A percentile compares a stretch with the other conserved stretches of the same genome.
Evolutionary conservation across 1,284 basidiomycete genomes (phyloP).

Genomic region (Kalmanozyma brasiliensis): DNA sequence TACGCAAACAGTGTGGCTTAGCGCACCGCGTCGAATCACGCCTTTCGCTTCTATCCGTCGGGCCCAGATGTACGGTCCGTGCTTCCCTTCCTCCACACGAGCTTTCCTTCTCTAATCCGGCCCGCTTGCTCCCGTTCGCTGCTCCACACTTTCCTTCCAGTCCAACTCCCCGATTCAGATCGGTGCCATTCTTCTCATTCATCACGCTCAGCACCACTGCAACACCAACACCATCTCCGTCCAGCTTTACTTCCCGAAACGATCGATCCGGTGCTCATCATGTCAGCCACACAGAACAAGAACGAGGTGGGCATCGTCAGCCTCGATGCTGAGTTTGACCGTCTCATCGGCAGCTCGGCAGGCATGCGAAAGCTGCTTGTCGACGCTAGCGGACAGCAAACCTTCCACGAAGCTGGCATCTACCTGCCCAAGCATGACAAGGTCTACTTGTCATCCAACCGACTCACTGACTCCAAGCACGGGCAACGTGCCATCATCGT

Average conservation of each 20-base stretch:
- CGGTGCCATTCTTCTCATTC: background rate
- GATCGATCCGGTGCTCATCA: background rate
- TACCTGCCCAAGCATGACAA: conserved; percentile 36
- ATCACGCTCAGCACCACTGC: background rate
- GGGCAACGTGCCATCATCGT: conserved; percentile 32
- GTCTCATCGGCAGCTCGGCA: conserved; percentile 28
- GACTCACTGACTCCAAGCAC: conserved; percentile 16
- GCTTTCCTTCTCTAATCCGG: background rate
- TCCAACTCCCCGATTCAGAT: background rate
- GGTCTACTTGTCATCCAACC: conserved; percentile 45
- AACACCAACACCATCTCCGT: background rate
- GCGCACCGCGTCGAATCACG: background rate
- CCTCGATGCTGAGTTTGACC: conserved; percentile 37
- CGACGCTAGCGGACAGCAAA: conserved; percentile 27
- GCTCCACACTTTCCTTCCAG: background rate
- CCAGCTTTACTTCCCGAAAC: background rate
- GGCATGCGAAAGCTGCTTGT: conserved; percentile 32
- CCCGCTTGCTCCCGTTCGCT: conserved; percentile 3
- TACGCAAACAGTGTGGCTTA: conserved; percentile 7
- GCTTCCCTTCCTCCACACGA: background rate
- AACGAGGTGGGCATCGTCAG: conserved; percentile 31
- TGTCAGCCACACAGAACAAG: conserved; percentile 3
- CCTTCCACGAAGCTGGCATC: conserved; percentile 51
- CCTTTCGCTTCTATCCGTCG: no score
- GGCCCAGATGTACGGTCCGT: conserved; percentile 2